Percentiles rank a stretch among this genome's conserved stretches.
phyloP scores from a whole-genome alignment of 2,329 filamentous ascomycete species.

The Cytospora piceae region DNA sequence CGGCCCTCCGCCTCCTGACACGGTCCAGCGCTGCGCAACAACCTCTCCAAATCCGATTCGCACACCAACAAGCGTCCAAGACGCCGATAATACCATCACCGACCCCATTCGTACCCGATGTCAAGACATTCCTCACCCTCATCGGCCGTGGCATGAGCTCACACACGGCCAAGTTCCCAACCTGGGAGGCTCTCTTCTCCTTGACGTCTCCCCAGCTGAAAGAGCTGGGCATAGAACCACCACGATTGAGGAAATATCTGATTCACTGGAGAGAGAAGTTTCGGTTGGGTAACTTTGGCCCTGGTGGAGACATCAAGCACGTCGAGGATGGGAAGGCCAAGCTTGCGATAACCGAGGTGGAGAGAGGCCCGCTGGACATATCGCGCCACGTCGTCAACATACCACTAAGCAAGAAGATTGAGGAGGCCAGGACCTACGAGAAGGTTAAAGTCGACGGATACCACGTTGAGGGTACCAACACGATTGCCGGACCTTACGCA shows the following conservation, averaged over 20 bases:
- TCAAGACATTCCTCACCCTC: constrained; percentile 81
- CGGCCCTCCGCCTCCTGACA: constrained; percentile 37
- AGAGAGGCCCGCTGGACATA: constrained; percentile 43
- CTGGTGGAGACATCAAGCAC: constrained; percentile 79
- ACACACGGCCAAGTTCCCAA: constrained; percentile 83
- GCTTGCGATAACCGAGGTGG: constrained; percentile 51
- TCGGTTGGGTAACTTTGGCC: constrained; percentile 73
- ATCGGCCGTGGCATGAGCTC: constrained; percentile 86
- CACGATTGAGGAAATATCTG: constrained; percentile 81
- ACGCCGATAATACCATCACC: constrained; percentile 60
- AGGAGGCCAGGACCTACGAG: constrained; percentile 41
- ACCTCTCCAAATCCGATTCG: constrained; percentile 46
- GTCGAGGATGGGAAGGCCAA: constrained; percentile 63
- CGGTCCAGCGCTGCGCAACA: constrained; percentile 38
- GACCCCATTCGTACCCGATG: constrained; percentile 85
- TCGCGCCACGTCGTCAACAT: constrained; percentile 60
- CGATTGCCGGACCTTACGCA: constrained; percentile 76
- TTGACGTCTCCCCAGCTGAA: constrained; percentile 77
- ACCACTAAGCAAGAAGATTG: constrained; percentile 48
- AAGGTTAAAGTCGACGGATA: constrained; percentile 65
- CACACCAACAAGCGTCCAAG: constrained; percentile 46
- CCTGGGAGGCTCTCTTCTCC: constrained; percentile 89
- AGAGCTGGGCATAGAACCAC: constrained; percentile 83
- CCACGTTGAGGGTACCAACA: constrained; percentile 67
- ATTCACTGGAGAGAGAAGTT: constrained; percentile 88